These are phyloP conservation scores for Amanita subjunquillea DNA, from an alignment of 768 basidiomycete genomes.

Conservation along the genomic window DNA sequence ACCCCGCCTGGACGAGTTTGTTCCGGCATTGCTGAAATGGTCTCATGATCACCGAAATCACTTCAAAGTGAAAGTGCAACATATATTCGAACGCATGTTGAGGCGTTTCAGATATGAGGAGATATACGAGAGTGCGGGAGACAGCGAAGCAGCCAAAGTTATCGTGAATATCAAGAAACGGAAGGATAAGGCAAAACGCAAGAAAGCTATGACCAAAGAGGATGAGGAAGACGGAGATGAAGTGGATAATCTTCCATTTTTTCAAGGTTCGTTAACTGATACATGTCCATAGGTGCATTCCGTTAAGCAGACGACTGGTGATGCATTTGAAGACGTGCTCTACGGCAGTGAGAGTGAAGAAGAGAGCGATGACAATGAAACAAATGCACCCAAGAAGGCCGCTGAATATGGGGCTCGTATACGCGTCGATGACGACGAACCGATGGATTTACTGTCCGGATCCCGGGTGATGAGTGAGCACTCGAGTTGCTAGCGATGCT, in stretches of 20 bases:
- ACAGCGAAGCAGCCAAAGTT: constrained; percentile 81
- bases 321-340: constrained; percentile 94
- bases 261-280: neutral
- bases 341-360: constrained; percentile 95
- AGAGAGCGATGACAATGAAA: constrained; percentile 56
- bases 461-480: constrained; percentile 63
- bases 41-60: constrained; percentile 98
- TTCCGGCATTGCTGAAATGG: constrained; percentile 83
- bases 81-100: constrained; percentile 94
- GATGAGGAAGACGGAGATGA: constrained; percentile 40
- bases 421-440: constrained; percentile 82
- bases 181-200: constrained; percentile 88
- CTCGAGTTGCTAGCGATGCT: neutral
- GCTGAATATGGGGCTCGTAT: constrained; percentile 46
- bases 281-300: constrained; percentile 25
- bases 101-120: constrained; percentile 84
- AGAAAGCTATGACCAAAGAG: constrained; percentile 54
- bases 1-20: constrained; percentile 69
- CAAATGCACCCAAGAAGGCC: constrained; percentile 23
- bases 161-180: constrained; percentile 91
- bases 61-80: constrained; percentile 93
- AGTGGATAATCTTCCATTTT: neutral
- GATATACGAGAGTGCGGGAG: constrained; percentile 61
- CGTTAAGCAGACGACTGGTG: constrained; percentile 50
- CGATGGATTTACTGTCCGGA: constrained; percentile 89